phyloP scores from a whole-genome alignment of 371 early-diverging fungal genomes.

The Circinella minor region DNA sequence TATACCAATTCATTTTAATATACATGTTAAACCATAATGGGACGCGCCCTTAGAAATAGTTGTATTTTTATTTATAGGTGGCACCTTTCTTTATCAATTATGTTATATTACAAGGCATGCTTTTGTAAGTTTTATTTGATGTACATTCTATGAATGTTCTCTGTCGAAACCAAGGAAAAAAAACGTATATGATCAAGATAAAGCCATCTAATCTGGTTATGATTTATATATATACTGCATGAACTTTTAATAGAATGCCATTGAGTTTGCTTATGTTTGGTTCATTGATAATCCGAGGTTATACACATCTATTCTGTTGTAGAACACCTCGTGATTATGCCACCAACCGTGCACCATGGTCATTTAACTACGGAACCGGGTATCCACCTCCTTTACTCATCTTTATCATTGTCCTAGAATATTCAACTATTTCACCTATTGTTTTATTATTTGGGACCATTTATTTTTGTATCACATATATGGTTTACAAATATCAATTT shows the following conservation, averaged over 20 bases:
- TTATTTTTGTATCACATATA: constrained; percentile 78
- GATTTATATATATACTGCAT: not conserved
- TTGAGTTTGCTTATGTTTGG: constrained; percentile 70
- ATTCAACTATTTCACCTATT: constrained; percentile 87
- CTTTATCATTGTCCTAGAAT: constrained; percentile 86
- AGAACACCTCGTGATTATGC: constrained; percentile 78
- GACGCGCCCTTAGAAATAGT: no score
- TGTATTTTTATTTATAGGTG: constrained; percentile 32
- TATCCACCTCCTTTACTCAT: constrained; percentile 76
- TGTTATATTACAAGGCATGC: constrained; percentile 67
- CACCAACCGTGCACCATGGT: constrained; percentile 58
- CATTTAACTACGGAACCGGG: constrained; percentile 64
- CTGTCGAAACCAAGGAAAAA: not conserved
- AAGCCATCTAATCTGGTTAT: not conserved
- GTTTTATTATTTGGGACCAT: constrained; percentile 79
- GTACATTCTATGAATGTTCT: not conserved
- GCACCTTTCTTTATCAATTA: constrained; percentile 86
- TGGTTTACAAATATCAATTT: constrained; percentile 87
- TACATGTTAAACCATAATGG: no score
- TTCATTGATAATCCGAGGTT: constrained; percentile 43
- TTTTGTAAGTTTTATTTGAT: constrained; percentile 41
- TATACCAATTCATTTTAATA: no score
- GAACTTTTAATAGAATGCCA: constrained; percentile 46
- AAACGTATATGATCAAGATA: not conserved
- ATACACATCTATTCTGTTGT: constrained; percentile 52